Conservation (phyloP, 148 eudicot species). For the Tetragonia tetragonoides region DNA sequence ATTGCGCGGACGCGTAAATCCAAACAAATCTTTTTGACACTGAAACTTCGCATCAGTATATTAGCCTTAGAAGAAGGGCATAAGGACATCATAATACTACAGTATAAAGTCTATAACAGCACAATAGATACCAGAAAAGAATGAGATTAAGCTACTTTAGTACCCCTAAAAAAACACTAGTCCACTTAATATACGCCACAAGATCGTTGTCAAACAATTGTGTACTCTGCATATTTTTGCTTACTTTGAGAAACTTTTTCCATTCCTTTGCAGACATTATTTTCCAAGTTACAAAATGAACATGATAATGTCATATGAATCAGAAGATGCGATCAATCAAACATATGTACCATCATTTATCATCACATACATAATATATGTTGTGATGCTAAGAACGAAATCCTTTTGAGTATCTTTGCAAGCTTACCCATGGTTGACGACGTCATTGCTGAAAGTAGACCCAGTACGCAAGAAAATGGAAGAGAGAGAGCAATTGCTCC, state of each 20-base stretch:
- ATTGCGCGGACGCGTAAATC: conserved; percentile 72
- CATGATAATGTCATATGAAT: too few relatives aligned
- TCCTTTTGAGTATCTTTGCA: neutral
- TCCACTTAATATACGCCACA: neutral
- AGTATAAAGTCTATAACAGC: neutral
- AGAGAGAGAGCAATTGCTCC: conserved; percentile 82
- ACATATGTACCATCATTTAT: neutral
- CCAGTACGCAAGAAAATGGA: conserved; percentile 86
- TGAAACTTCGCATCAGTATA: conserved; percentile 22
- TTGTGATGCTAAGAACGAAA: neutral
- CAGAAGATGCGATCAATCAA: too few relatives aligned
- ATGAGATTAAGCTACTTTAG: neutral
- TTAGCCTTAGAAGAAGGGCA: conserved; percentile 2
- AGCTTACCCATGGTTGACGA: conserved; percentile 86
- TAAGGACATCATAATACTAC: neutral
- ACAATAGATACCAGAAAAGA: neutral
- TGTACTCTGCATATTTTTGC: neutral
- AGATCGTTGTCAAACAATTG: neutral
- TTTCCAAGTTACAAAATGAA: neutral
- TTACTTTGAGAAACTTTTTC: neutral
- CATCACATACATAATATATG: neutral
- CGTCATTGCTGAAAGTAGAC: conserved; percentile 80
- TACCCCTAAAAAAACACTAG: neutral
- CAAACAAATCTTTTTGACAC: conserved; percentile 75
- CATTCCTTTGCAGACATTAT: too few relatives aligned